Conservation (phyloP, 306 rosid genomes). For the Dryas drummondii region DNA sequence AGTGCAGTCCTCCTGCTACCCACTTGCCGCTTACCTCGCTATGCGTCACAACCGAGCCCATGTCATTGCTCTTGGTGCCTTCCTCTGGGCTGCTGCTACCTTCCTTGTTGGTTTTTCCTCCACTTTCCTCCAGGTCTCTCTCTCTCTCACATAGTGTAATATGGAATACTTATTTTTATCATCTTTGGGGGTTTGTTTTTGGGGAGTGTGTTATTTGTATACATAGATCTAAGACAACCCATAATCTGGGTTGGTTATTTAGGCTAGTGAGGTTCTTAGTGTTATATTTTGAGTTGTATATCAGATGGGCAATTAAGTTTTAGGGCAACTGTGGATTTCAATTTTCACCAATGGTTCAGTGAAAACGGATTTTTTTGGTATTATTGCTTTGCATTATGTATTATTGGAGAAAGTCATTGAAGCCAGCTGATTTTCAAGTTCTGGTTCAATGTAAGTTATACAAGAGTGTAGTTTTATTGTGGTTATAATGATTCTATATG, state of each 20-base stretch:
- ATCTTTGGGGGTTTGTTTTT: background rate
- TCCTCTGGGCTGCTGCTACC: conserved; percentile 76
- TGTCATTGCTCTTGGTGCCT: conserved; percentile 70
- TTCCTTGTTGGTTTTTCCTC: conserved; percentile 64
- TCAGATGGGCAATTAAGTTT: background rate
- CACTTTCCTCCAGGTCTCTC: conserved; percentile 60
- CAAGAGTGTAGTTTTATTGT: too few species aligned
- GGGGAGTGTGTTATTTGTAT: background rate
- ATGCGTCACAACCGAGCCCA: conserved; percentile 68
- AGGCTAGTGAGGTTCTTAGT: background rate
- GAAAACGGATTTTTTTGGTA: too few species aligned
- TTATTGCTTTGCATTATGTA: background rate
- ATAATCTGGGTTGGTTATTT: background rate
- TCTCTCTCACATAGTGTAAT: too few species aligned
- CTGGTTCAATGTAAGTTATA: background rate
- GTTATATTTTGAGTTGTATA: background rate
- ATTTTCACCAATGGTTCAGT: too few species aligned
- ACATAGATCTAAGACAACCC: background rate
- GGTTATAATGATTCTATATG: too few species aligned
- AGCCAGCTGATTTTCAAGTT: background rate
- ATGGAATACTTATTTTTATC: too few species aligned
- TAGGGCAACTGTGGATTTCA: background rate
- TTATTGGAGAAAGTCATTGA: background rate
- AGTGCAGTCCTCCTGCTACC: conserved; percentile 72
- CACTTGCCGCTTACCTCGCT: conserved; percentile 69